phyloP scores from a whole-genome alignment of 208 protist species.

The Acanthamoeba triangularis region DNA sequence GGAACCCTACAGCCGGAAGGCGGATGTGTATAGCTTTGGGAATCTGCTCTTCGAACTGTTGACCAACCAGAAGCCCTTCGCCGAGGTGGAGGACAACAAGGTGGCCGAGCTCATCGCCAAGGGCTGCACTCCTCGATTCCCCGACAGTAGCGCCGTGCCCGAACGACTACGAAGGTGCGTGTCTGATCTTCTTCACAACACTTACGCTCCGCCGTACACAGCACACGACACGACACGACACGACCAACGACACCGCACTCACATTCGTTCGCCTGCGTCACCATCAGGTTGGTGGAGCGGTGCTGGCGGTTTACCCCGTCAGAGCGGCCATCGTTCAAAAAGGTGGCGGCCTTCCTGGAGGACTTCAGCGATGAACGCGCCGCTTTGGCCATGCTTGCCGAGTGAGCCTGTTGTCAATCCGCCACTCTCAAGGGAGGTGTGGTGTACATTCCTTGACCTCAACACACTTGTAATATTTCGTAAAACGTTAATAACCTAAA shows the following conservation, averaged over 20 bases:
- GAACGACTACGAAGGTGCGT: slow-evolving; percentile 1
- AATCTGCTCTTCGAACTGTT: slow-evolving; percentile 62
- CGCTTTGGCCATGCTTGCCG: background rate
- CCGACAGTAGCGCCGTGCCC: slow-evolving; percentile 30
- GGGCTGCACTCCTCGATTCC: slow-evolving; percentile 53
- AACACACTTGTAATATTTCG: too few species aligned
- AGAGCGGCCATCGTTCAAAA: slow-evolving; percentile 41
- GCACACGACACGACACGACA: background rate
- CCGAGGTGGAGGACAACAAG: slow-evolving; percentile 44
- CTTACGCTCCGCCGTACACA: background rate
- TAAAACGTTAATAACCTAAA: too few species aligned
- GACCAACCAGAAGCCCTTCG: slow-evolving; percentile 53
- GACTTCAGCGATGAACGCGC: background rate
- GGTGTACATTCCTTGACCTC: too few species aligned
- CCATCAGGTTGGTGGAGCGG: slow-evolving; percentile 8
- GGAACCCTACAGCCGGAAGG: slow-evolving; percentile 49
- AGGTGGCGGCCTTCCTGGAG: background rate
- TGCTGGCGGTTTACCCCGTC: slow-evolving; percentile 28
- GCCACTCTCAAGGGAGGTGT: too few species aligned
- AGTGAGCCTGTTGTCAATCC: background rate
- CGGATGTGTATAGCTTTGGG: slow-evolving; percentile 59
- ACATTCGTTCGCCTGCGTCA: background rate
- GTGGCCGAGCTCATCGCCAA: slow-evolving; percentile 65
- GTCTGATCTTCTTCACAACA: background rate
- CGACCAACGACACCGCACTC: background rate